Percentiles rank a stretch among this genome's conserved stretches.
Evolutionary conservation across 73 alveolate genomes (phyloP).

Genomic region (Paramecium sexaurelia): DNA sequence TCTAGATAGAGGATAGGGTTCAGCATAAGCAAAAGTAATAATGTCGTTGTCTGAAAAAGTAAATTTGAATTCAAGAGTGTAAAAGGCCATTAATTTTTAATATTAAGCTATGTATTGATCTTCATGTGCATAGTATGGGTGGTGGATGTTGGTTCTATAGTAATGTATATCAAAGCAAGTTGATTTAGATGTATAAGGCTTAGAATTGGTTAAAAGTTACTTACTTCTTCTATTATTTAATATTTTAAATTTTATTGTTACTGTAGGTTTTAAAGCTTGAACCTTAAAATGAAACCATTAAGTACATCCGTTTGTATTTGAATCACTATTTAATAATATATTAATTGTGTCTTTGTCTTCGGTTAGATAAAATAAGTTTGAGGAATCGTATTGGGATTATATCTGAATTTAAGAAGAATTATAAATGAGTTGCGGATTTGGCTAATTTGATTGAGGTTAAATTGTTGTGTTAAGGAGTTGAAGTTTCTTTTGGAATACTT

Average conservation of each 20-base stretch:
- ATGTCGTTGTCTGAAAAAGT: not conserved
- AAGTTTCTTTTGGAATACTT: conserved; percentile 1
- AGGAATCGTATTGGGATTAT: not conserved
- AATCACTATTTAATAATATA: conserved; percentile 21
- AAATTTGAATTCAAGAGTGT: not conserved
- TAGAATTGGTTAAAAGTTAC: not conserved
- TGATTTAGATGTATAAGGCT: not conserved
- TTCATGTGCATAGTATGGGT: conserved; percentile 7
- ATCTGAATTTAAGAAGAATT: not conserved
- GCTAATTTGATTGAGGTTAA: not conserved
- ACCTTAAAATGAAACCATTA: conserved; percentile 64
- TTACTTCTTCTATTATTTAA: not conserved
- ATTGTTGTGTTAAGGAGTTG: not conserved
- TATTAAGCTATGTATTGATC: not conserved
- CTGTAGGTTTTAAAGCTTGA: conserved; percentile 15
- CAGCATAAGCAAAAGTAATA: not conserved
- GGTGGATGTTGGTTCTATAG: conserved; percentile 34
- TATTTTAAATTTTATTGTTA: not conserved
- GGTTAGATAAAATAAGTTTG: not conserved
- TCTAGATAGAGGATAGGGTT: conserved; percentile 8
- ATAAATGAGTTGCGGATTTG: not conserved
- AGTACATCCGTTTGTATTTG: conserved; percentile 66
- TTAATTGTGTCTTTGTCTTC: not conserved
- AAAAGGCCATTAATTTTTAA: not conserved
- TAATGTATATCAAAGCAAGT: not conserved